Percentiles rank a stretch among this genome's conserved stretches.
Conservation (phyloP, 2,329 filamentous ascomycete genomes). For the Cadophora luteo-olivacea region DNA sequence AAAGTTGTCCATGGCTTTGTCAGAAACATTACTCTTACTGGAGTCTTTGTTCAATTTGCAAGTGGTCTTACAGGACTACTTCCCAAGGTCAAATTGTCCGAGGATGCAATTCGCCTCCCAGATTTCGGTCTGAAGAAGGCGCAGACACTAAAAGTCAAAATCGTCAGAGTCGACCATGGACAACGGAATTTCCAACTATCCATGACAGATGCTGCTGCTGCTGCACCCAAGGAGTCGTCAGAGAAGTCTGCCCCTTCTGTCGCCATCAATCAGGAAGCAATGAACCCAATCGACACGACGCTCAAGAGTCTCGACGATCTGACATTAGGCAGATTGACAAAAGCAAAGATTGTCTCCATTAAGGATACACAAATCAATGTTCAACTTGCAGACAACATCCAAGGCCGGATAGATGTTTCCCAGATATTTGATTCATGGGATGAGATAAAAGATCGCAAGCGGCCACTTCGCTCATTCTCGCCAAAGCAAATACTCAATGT, state of each 20-base stretch:
- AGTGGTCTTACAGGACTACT: conserved; percentile 79
- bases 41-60: conserved; percentile 88
- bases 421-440: conserved; percentile 90
- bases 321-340: conserved; percentile 72
- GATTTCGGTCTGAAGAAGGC: conserved; percentile 81
- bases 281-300: conserved; percentile 69
- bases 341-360: conserved; percentile 80
- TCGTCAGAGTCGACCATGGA: conserved; percentile 74
- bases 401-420: conserved; percentile 92
- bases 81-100: conserved; percentile 77
- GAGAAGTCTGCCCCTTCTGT: conserved; percentile 42
- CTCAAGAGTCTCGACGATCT: conserved; percentile 75
- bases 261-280: conserved; percentile 49
- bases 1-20: conserved; percentile 79
- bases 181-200: conserved; percentile 73
- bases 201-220: conserved; percentile 59
- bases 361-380: conserved; percentile 95
- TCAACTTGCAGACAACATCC: conserved; percentile 82
- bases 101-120: conserved; percentile 69
- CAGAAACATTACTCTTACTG: conserved; percentile 80
- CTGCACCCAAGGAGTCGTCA: conserved; percentile 54
- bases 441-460: conserved; percentile 81
- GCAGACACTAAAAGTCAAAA: conserved; percentile 76
- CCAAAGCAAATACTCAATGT: conserved; percentile 75
- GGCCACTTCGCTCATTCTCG: conserved; percentile 77